Evolutionary conservation across 768 basidiomycete species (phyloP), one percentile per base, ranked within the genome.

Genomic region (Panellus pusillus): DNA sequence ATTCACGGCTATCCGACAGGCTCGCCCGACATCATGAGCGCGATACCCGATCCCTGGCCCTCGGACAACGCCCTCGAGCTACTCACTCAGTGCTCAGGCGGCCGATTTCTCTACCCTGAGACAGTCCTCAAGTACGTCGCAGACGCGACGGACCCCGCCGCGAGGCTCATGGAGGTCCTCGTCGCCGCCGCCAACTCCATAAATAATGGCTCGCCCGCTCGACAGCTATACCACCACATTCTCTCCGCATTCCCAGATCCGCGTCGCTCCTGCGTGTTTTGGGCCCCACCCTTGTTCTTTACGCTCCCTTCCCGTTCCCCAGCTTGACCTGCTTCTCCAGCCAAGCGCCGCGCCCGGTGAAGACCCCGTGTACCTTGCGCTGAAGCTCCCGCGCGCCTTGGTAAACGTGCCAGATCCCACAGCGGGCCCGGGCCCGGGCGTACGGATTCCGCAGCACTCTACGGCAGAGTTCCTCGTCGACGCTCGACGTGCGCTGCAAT

Each of bases 21-120:
- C 52, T 14, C 63, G 66, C 18, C 3, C 1, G 48, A 52, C 13
- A 24, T 56, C 14, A 64, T 65, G 66, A 17, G 14, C 4, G 36
- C 40, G 0, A 43, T 54, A 5, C 57, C 64, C 15, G 55, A 58
- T 12, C 60, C 61, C 7, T 68, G 67, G 67, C 67, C 67, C 6
- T 56, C 63, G 2, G 46, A 51, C 0, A 55, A 58, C 17, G 62
- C 61, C n/a, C 47, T 67, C 5, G 58, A 64, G 14, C 46, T 55
- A 1, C 45, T 61, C 11, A 50, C 52, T 1, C 43, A 36, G 1
- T 57, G 46, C 18, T 50, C 63, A 9, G 39, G 18, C 9, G 61
- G 61, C 14, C 50, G 52, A 8, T 63, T 63, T 27, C 38, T 64
- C 4, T 58, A 61, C 18, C 55, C 63, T 6, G 47, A 55, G 1